phyloP scores from a whole-genome alignment of 768 basidiomycete genomes.

The Lentinula lateritia region DNA sequence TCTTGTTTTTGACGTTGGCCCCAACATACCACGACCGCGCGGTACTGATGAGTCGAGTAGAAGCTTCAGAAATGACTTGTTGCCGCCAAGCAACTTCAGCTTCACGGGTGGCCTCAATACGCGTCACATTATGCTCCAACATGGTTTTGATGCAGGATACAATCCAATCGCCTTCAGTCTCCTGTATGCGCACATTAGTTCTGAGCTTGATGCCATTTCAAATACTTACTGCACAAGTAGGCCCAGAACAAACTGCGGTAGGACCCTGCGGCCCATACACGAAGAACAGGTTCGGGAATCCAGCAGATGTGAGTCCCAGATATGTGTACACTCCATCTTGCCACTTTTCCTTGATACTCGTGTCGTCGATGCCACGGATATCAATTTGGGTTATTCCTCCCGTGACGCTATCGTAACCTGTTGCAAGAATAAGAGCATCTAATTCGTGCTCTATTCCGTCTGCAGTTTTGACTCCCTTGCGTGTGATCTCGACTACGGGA shows the following conservation, averaged over 20 bases:
- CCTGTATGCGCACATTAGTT: constrained; percentile 4
- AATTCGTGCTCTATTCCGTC: constrained; percentile 17
- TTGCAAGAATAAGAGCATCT: constrained; percentile 18
- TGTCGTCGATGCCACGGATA: constrained; percentile 15
- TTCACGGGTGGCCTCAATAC: constrained; percentile 7
- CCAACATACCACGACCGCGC: constrained; percentile 22
- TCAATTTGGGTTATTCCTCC: constrained; percentile 19
- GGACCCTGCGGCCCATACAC: constrained; percentile 18
- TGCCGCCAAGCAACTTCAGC: constrained; percentile 5
- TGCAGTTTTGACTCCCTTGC: constrained; percentile 15
- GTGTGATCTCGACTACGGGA: constrained; percentile 16
- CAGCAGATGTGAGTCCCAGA: constrained; percentile 16
- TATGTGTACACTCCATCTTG: constrained; percentile 16
- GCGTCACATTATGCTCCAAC: background rate
- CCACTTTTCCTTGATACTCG: constrained; percentile 19
- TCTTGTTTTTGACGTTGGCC: constrained; percentile 20
- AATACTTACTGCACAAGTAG: background rate
- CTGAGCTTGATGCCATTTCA: too few species aligned
- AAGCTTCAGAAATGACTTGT: constrained; percentile 4
- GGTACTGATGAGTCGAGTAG: constrained; percentile 1
- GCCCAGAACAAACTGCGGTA: constrained; percentile 12
- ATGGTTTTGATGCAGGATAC: constrained; percentile 9
- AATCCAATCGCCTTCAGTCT: constrained; percentile 16
- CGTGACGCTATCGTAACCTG: constrained; percentile 20
- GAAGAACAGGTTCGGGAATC: constrained; percentile 21